Base-by-base conservation (phyloP, 345 rosid species). In the Sisymbrium altissimum region DNA sequence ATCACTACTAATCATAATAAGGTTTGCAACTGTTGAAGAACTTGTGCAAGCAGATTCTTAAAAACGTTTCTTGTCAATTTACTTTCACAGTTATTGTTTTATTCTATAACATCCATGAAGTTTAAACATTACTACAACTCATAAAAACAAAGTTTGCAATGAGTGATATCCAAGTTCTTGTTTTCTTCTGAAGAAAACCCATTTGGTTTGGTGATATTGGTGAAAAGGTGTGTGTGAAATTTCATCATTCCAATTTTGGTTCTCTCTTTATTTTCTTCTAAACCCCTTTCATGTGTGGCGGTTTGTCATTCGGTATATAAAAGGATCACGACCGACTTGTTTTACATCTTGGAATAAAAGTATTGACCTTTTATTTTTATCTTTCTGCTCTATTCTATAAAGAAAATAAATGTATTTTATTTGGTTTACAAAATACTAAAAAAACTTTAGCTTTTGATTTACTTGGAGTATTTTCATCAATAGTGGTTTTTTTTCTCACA, bases 101-200 rank as follows among this genome's bases (percentile, higher is more conserved):
- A n/a, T n/a, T n/a, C n/a, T n/a, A n/a, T n/a, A n/a, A n/a, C n/a
- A n/a, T n/a, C n/a, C n/a, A n/a, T n/a, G n/a, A n/a, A n/a, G n/a
- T n/a, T n/a, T n/a, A n/a, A n/a, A n/a, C n/a, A n/a, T n/a, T n/a
- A n/a, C n/a, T n/a, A n/a, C n/a, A n/a, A n/a, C n/a, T n/a, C n/a
- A n/a, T n/a, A n/a, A n/a, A n/a, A n/a, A n/a, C n/a, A n/a, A n/a
- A n/a, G n/a, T n/a, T n/a, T n/a, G n/a, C n/a, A n/a, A n/a, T n/a
- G n/a, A 54, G 57, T 73, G 70, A 64, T 12, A 21, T 65, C 10
- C 70, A 73, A 71, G 18, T 29, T n/a, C 65, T 64, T 63, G 57
- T 58, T 70, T 30, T 17, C 27, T 30, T 29, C 21, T 13, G 39
- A 59, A 21, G 33, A 48, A 15, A 35, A 58, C 7, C 18, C 36